Percentiles rank a stretch among this genome's conserved stretches.
phyloP scores from a whole-genome alignment of 192 early-diverging fungal genomes.

The Phlyctochytrium bullatum region DNA sequence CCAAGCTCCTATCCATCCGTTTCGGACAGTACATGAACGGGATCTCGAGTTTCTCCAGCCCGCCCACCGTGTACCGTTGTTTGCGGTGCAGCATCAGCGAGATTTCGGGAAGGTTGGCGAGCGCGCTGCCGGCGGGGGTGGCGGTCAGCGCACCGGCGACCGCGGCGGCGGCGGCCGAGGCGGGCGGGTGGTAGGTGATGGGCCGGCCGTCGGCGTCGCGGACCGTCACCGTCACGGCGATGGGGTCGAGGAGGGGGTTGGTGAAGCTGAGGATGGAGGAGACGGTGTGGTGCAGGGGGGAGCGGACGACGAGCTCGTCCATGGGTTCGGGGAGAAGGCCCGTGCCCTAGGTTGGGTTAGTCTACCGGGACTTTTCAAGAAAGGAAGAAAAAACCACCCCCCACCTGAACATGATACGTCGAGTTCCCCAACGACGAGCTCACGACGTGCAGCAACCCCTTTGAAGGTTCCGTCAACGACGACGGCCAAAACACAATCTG shows the following conservation, averaged over 20 bases:
- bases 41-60: conserved; percentile 42
- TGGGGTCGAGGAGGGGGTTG: conserved; percentile 44
- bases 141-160: background rate
- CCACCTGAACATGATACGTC: conserved; percentile 33
- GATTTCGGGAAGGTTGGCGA: conserved; percentile 23
- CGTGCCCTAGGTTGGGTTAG: conserved; percentile 31
- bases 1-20: conserved; percentile 32
- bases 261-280: conserved; percentile 37
- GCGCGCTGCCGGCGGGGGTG: background rate
- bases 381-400: background rate
- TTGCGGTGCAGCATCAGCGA: conserved; percentile 31
- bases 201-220: conserved; percentile 15
- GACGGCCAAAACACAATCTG: conserved; percentile 54
- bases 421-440: conserved; percentile 34
- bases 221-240: conserved; percentile 35
- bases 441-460: conserved; percentile 10
- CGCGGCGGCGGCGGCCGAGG: background rate
- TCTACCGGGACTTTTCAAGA: conserved; percentile 3
- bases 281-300: conserved; percentile 27
- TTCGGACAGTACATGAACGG: conserved; percentile 43
- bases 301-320: conserved; percentile 24
- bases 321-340: conserved; percentile 42
- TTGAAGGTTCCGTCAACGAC: conserved; percentile 33
- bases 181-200: background rate
- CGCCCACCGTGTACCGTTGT: conserved; percentile 26